Evolutionary conservation across 495 filamentous ascomycete species (phyloP).

Genomic region (Aspergillus olivimuriae): DNA sequence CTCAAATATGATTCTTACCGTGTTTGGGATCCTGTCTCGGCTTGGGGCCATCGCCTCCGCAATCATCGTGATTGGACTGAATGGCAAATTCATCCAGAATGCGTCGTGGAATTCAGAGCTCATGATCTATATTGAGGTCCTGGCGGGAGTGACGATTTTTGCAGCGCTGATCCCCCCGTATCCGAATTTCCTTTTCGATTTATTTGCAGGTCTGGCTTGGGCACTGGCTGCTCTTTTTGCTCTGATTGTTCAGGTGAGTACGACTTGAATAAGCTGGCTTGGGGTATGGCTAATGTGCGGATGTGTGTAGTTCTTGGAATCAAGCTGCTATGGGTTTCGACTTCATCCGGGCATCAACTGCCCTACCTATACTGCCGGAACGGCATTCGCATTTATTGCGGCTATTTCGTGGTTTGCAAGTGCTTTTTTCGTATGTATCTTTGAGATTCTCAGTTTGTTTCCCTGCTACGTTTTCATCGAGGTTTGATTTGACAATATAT

Average conservation of each 20-base stretch:
- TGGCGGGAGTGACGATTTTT: background rate
- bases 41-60: background rate
- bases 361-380: conserved; percentile 5
- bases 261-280: background rate
- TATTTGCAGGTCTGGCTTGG: conserved; percentile 2
- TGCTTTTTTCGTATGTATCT: conserved; percentile 1
- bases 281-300: background rate
- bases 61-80: conserved; percentile 2
- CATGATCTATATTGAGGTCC: conserved; percentile 2
- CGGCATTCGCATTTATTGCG: conserved; percentile 7
- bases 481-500: no score
- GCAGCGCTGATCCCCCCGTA: conserved; percentile 5
- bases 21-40: conserved; percentile 1
- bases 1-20: conserved; percentile 1
- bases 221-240: conserved; percentile 2
- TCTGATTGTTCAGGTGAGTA: conserved; percentile 4
- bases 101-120: background rate
- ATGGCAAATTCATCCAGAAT: conserved; percentile 1
- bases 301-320: conserved; percentile 2
- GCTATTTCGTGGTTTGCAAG: conserved; percentile 1
- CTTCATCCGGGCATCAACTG: background rate
- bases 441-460: background rate
- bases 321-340: conserved; percentile 5
- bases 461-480: no score
- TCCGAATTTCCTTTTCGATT: conserved; percentile 7